Conservation (phyloP, 2,329 filamentous ascomycete genomes). For the Penicillium sp. region DNA sequence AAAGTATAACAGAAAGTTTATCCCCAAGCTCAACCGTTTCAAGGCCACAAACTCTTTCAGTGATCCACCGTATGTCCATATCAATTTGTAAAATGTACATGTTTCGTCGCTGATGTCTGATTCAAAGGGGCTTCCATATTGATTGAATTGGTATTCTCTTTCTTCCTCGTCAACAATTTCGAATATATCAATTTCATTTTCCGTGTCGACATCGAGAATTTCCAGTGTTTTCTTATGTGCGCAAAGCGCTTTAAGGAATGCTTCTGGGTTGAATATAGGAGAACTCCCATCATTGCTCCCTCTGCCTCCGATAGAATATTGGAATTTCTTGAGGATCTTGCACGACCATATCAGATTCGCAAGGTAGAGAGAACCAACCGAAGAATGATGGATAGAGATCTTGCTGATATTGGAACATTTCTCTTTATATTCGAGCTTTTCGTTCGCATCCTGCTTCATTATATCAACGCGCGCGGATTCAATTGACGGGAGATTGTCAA, state of each 20-base stretch:
- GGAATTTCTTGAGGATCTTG: slow-evolving; percentile 15
- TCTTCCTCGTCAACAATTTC: neutral
- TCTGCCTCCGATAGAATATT: slow-evolving; percentile 20
- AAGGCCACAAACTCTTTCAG: slow-evolving; percentile 19
- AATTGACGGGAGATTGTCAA: slow-evolving; percentile 20
- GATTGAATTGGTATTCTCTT: neutral
- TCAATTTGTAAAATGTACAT: neutral
- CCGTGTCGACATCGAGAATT: slow-evolving; percentile 17
- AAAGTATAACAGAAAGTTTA: slow-evolving; percentile 18
- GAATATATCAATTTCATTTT: neutral
- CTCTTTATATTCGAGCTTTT: neutral
- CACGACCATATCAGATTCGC: slow-evolving; percentile 13
- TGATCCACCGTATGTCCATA: slow-evolving; percentile 13
- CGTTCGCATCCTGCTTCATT: slow-evolving; percentile 1
- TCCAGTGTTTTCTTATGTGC: slow-evolving; percentile 20
- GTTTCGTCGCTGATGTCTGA: neutral
- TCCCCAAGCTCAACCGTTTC: slow-evolving; percentile 17
- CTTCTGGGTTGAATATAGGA: slow-evolving; percentile 12
- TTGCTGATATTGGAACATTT: slow-evolving; percentile 17
- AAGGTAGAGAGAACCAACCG: slow-evolving; percentile 7
- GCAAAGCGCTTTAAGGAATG: slow-evolving; percentile 17
- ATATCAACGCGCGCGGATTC: slow-evolving; percentile 17
- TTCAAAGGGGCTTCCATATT: neutral
- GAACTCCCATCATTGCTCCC: neutral
- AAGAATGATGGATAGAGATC: slow-evolving; percentile 16